Percentiles rank a stretch among this genome's conserved stretches.
Evolutionary conservation across 75 land plant genomes (phyloP).

Genomic region (Azolla pinnata): DNA sequence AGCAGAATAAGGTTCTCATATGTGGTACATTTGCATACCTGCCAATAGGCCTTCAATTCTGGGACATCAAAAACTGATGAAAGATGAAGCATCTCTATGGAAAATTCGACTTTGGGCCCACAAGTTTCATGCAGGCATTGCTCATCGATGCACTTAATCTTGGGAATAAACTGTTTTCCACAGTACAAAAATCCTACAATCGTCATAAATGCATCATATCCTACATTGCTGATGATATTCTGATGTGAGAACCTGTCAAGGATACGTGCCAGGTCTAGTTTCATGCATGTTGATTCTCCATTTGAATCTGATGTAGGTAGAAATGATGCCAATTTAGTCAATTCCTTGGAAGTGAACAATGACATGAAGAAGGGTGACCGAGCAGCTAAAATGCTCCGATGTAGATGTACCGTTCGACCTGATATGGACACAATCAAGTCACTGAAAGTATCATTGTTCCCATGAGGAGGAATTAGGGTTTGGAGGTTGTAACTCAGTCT

Average conservation of each 20-base stretch:
- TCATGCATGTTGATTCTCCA: not conserved
- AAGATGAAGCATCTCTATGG: slow-evolving; percentile 59
- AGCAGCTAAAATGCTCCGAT: slow-evolving; percentile 73
- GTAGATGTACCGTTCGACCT: slow-evolving; percentile 37
- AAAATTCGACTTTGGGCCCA: slow-evolving; percentile 53
- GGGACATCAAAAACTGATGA: slow-evolving; percentile 45
- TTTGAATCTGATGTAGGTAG: slow-evolving; percentile 7
- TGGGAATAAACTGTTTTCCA: slow-evolving; percentile 49
- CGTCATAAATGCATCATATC: slow-evolving; percentile 53
- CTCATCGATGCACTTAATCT: slow-evolving; percentile 47
- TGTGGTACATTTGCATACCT: too few species aligned
- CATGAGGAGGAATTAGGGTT: slow-evolving; percentile 29
- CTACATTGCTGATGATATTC: slow-evolving; percentile 35
- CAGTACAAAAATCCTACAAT: slow-evolving; percentile 64
- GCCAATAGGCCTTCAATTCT: slow-evolving; percentile 36
- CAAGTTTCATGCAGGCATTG: slow-evolving; percentile 61
- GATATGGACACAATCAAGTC: slow-evolving; percentile 57
- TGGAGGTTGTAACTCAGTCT: slow-evolving; percentile 53
- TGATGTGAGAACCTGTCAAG: slow-evolving; percentile 33
- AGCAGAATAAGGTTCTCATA: slow-evolving; percentile 1
- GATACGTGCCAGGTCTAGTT: slow-evolving; percentile 20
- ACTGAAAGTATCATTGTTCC: slow-evolving; percentile 27
- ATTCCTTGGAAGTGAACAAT: slow-evolving; percentile 5
- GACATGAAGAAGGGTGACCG: slow-evolving; percentile 50
- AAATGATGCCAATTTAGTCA: slow-evolving; percentile 10